These are phyloP conservation scores for Claviceps monticola DNA, from an alignment of 2,329 filamentous ascomycete genomes.

Conservation along the genomic window DNA sequence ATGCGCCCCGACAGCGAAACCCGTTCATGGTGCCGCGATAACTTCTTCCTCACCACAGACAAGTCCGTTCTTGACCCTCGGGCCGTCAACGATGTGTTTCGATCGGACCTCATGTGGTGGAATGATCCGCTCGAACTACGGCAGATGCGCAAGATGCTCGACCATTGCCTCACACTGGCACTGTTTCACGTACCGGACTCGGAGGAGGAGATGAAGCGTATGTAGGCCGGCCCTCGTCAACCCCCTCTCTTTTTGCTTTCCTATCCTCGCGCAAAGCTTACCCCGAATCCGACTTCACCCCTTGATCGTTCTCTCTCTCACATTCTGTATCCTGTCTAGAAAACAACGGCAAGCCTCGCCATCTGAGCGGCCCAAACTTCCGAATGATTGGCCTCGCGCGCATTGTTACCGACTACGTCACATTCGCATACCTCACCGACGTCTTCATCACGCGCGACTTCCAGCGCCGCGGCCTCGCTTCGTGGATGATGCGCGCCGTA, in stretches of 20 bases:
- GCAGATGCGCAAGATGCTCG: constrained; percentile 35
- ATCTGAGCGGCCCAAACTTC: constrained; percentile 17
- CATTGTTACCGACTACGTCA: constrained; percentile 55
- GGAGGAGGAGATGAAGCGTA: constrained; percentile 25
- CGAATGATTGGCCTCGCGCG: constrained; percentile 31
- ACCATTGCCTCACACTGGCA: constrained; percentile 46
- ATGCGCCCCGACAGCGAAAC: constrained; percentile 19
- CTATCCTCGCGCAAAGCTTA: neutral
- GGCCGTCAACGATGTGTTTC: constrained; percentile 41
- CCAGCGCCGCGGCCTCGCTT: constrained; percentile 48
- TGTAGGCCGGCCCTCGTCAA: constrained; percentile 3
- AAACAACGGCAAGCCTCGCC: constrained; percentile 17
- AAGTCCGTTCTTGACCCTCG: constrained; percentile 37
- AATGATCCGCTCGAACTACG: constrained; percentile 35
- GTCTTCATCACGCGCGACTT: constrained; percentile 49
- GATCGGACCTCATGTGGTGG: constrained; percentile 47
- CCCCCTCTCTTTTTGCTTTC: neutral
- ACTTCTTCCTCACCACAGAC: constrained; percentile 49
- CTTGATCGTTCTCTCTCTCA: neutral
- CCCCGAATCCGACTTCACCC: neutral
- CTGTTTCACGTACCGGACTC: constrained; percentile 34
- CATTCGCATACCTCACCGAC: constrained; percentile 54
- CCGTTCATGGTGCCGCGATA: constrained; percentile 35
- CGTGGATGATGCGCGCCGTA: constrained; percentile 49
- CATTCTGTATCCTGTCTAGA: constrained; percentile 10